Percentiles rank a stretch among this genome's conserved stretches.
phyloP scores from a whole-genome alignment of 306 rosid genomes.

The Oxytropis ochrocephala region DNA sequence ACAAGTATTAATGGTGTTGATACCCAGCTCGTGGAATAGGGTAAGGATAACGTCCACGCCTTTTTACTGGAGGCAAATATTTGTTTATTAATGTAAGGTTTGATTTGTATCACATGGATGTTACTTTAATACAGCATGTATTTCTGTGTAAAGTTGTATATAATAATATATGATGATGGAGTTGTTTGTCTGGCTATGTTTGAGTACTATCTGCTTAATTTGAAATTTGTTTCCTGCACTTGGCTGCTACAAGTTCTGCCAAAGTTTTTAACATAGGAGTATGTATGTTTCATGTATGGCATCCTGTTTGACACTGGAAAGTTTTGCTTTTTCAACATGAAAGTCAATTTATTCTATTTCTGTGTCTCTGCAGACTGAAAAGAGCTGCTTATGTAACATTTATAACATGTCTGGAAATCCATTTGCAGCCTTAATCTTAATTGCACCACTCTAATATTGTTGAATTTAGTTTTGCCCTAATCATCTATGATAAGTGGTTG shows the following conservation, averaged over 20 bases:
- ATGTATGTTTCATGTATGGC: background rate
- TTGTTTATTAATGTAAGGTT: constrained; percentile 14
- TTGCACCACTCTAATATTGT: background rate
- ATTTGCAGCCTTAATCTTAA: background rate
- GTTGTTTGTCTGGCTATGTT: background rate
- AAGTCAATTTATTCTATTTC: background rate
- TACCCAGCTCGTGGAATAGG: constrained; percentile 11
- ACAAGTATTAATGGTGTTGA: background rate
- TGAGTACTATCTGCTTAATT: constrained; percentile 4
- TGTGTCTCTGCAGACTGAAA: background rate
- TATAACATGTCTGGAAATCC: background rate
- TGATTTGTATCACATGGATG: constrained; percentile 14
- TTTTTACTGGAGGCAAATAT: constrained; percentile 10
- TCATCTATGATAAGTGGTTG: no score
- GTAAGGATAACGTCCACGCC: background rate
- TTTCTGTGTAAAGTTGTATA: constrained; percentile 12
- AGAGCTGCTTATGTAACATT: background rate
- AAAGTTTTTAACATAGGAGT: background rate
- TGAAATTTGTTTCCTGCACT: background rate
- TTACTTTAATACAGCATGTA: background rate
- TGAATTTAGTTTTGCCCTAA: background rate
- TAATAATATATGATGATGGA: constrained; percentile 1
- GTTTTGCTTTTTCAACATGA: background rate
- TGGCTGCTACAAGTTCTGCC: background rate
- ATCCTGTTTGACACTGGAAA: background rate